Conservation (phyloP, 148 eudicot genomes). For the Tetragonia tetragonoides region DNA sequence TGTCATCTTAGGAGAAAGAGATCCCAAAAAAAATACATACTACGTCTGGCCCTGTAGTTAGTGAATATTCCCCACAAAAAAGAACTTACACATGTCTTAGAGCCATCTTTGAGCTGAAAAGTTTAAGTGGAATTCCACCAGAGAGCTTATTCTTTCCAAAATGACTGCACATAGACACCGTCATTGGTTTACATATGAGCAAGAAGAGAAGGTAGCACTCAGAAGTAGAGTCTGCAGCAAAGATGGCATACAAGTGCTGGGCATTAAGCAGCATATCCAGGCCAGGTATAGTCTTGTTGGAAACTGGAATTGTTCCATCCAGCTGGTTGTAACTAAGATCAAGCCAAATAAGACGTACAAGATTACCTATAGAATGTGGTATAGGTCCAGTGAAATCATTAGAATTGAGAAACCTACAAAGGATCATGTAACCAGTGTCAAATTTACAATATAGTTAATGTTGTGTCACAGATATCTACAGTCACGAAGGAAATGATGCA, state of each 20-base stretch:
- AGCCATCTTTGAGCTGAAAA: slow-evolving; percentile 34
- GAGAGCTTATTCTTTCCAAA: slow-evolving; percentile 30
- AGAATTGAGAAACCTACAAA: slow-evolving; percentile 39
- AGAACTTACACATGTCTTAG: slow-evolving; percentile 30
- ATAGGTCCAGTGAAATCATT: slow-evolving; percentile 44
- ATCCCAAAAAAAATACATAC: not conserved
- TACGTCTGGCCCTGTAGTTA: not conserved
- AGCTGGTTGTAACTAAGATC: slow-evolving; percentile 66
- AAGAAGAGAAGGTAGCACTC: not conserved
- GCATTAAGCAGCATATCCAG: slow-evolving; percentile 61
- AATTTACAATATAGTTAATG: not conserved
- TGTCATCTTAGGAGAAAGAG: not conserved
- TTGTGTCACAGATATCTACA: too few species aligned
- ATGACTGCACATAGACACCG: slow-evolving; percentile 27
- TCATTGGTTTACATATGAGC: not conserved
- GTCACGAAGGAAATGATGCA: too few species aligned
- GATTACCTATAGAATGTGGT: slow-evolving; percentile 55
- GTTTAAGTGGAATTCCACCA: slow-evolving; percentile 29
- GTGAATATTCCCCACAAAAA: not conserved
- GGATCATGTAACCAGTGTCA: slow-evolving; percentile 4
- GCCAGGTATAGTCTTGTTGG: slow-evolving; percentile 49
- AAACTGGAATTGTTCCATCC: slow-evolving; percentile 62
- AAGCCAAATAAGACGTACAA: slow-evolving; percentile 61
- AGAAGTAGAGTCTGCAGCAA: slow-evolving; percentile 9
- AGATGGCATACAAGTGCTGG: slow-evolving; percentile 32